Base-by-base conservation (phyloP, 2,329 filamentous ascomycete species). In the Curvularia spicifera region DNA sequence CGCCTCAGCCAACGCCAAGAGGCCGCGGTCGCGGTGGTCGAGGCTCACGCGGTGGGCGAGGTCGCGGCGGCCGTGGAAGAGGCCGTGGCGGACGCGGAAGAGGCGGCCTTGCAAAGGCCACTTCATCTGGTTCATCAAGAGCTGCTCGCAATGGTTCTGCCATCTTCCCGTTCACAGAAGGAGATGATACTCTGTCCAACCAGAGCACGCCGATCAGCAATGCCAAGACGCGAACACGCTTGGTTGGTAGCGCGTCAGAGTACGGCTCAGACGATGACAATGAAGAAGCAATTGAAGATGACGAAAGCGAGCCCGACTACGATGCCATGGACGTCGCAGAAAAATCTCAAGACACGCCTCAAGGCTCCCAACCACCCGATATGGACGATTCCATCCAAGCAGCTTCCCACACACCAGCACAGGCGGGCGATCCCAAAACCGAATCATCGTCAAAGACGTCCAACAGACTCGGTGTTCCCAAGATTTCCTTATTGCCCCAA, bases 101-200 rank as follows among this genome's bases (percentile, higher is more conserved):
- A 60, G 69, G 68, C 50, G 62, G 61, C 20, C 40, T 63, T 48
- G 43, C 53, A n/a, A 68, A 63, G 66, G 57, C 54, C 3, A 51
- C 61, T n/a, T 71, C 73, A 53, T 74, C 69, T 43, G 53, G 63
- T 54, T 71, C 68, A 58, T 69, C 65, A 31, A 72, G 74, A 55
- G 66, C 66, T 50, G 62, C 70, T 64, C 75, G 75, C 53, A 71
- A 63, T 66, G 68, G 71, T 64, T 67, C 70, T 59, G 65, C 71
- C 49, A 66, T 65, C 53, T 72, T 72, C 68, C 67, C 71, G 43
- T 69, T 75, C 64, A 66, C 67, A 66, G 71, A 71, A 33, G 73
- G 73, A 49, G 71, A 76, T 60, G 74, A 75, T 50, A 63, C 66
- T 52, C 59, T 64, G 56, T 71, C 74, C 68, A 76, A 76, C 73